phyloP scores from a whole-genome alignment of 495 filamentous ascomycete species.

The Sporormia fimetaria region DNA sequence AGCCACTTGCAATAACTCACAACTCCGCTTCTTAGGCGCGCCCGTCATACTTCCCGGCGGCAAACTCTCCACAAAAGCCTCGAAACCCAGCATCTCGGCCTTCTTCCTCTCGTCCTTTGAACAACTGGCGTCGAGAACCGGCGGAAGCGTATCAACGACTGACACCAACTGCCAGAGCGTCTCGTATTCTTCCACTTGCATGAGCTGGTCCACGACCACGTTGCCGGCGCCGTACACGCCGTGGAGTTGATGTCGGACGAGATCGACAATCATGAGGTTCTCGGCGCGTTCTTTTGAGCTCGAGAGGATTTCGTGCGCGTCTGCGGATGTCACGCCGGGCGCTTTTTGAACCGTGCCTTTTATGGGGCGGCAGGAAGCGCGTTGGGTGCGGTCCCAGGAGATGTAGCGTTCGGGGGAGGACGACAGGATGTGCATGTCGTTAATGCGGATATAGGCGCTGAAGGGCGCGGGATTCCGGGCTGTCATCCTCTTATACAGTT shows the following conservation, averaged over 20 bases:
- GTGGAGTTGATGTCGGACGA: slow-evolving; percentile 85
- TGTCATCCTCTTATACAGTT: slow-evolving; percentile 59
- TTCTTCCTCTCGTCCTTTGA: slow-evolving; percentile 27
- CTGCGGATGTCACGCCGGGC: slow-evolving; percentile 47
- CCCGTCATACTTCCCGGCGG: slow-evolving; percentile 94
- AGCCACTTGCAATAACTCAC: slow-evolving; percentile 61
- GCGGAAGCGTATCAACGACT: slow-evolving; percentile 64
- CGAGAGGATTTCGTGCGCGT: slow-evolving; percentile 58
- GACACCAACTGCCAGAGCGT: slow-evolving; percentile 85
- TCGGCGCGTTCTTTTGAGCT: slow-evolving; percentile 85
- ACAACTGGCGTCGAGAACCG: too few species aligned
- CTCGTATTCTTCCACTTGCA: slow-evolving; percentile 79
- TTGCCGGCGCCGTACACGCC: slow-evolving; percentile 60
- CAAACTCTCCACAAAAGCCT: slow-evolving; percentile 63
- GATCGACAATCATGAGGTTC: slow-evolving; percentile 96
- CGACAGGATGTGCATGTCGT: slow-evolving; percentile 54
- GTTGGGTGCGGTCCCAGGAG: slow-evolving; percentile 48
- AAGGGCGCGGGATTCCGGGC: slow-evolving; percentile 74
- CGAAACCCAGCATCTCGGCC: slow-evolving; percentile 45
- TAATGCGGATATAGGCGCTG: slow-evolving; percentile 65
- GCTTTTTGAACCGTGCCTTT: slow-evolving; percentile 86
- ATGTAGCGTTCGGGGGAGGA: slow-evolving; percentile 92
- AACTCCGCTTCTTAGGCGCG: slow-evolving; percentile 81
- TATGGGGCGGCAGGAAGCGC: slow-evolving; percentile 68
- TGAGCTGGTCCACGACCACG: slow-evolving; percentile 54